These are phyloP conservation scores for Apiospora sp. DNA, from an alignment of 2,329 filamentous ascomycete genomes.

Conservation along the genomic window DNA sequence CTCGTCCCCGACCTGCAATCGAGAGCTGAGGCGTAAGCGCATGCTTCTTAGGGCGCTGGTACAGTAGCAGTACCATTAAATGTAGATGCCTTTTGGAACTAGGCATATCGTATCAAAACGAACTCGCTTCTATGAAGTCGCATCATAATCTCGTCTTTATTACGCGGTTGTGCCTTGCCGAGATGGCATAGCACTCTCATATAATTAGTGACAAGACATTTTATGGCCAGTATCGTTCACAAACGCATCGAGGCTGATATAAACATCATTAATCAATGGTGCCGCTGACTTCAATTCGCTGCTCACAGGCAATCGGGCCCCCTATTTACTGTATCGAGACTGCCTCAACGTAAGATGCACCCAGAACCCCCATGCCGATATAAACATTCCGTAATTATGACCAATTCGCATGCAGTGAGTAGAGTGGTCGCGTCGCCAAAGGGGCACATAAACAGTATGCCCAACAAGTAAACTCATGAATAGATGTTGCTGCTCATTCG, in stretches of 20 bases:
- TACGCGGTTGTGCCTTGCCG: background rate
- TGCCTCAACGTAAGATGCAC: background rate
- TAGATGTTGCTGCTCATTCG: slow-evolving; percentile 14
- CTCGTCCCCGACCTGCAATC: background rate
- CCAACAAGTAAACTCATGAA: slow-evolving; percentile 3
- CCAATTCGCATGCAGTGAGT: slow-evolving; percentile 23
- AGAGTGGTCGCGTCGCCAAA: slow-evolving; percentile 13
- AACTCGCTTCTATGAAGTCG: background rate
- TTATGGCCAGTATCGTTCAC: background rate
- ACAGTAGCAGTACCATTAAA: background rate
- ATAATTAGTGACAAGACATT: background rate
- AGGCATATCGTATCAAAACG: background rate
- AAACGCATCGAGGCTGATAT: background rate
- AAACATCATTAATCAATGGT: background rate
- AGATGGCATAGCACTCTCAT: background rate
- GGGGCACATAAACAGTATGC: background rate
- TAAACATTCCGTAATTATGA: background rate
- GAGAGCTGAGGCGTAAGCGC: background rate
- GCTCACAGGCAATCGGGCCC: background rate
- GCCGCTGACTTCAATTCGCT: background rate
- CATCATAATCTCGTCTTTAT: background rate
- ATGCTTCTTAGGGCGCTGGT: background rate
- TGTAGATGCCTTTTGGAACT: background rate
- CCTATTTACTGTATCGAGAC: background rate
- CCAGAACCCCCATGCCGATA: background rate